Evolutionary conservation across 805 yeast genomes (phyloP).

Genomic region (Sugiyamaella marilandica): DNA sequence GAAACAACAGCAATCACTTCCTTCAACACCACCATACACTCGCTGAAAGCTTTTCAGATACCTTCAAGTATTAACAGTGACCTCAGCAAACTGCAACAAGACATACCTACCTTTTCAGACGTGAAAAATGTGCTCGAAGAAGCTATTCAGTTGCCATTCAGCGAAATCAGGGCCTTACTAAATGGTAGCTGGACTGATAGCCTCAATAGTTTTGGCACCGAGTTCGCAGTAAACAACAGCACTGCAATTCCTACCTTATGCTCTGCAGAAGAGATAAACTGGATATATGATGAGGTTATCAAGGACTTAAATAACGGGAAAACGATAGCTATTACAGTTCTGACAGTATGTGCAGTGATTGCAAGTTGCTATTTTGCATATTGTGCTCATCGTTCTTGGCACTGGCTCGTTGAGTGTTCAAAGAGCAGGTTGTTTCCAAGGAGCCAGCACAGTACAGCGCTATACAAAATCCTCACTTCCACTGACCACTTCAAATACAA

Average conservation of each 20-base stretch:
- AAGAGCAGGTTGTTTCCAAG: background rate
- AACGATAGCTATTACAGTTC: background rate
- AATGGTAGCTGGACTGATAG: constrained; percentile 1
- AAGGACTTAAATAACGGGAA: background rate
- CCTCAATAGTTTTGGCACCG: background rate
- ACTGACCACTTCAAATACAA: background rate
- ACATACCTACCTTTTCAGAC: constrained; percentile 61
- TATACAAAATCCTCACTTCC: background rate
- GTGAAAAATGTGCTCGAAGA: constrained; percentile 56
- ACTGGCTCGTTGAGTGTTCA: background rate
- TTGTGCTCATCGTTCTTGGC: background rate
- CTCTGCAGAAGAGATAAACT: background rate
- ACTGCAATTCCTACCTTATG: background rate
- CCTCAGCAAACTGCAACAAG: constrained; percentile 45
- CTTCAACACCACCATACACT: constrained; percentile 54
- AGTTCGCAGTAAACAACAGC: background rate
- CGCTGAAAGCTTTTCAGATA: constrained; percentile 55
- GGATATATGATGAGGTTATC: background rate
- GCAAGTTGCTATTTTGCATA: background rate
- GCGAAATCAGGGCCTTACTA: constrained; percentile 40
- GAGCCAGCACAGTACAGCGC: background rate
- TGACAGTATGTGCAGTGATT: background rate
- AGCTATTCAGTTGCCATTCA: constrained; percentile 58
- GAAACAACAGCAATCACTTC: constrained; percentile 37
- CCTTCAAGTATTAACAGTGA: constrained; percentile 59